phyloP scores from a whole-genome alignment of 139 green algal species.

The Asterochloris erici region DNA sequence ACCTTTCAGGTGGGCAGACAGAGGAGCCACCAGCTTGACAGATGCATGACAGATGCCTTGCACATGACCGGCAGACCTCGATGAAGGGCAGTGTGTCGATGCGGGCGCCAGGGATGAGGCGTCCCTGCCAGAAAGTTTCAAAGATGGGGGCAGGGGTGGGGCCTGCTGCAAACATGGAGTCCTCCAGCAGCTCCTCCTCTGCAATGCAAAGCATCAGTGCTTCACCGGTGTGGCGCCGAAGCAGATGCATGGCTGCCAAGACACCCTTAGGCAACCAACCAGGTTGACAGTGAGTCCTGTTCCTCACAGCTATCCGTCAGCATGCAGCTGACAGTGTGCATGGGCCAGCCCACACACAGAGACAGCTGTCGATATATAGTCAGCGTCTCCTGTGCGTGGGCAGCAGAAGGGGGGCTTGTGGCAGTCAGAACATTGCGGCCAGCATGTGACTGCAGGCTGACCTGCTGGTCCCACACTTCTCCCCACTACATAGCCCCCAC shows the following conservation, averaged over 20 bases:
- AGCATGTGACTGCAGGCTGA: too few relatives aligned
- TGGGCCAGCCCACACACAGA: not conserved
- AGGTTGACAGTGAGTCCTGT: not conserved
- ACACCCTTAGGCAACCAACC: constrained; percentile 12
- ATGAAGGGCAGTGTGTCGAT: constrained; percentile 73
- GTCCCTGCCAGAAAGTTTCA: constrained; percentile 74
- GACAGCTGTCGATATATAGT: not conserved
- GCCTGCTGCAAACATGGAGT: too few relatives aligned
- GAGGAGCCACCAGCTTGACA: too few relatives aligned
- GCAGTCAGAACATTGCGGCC: too few relatives aligned
- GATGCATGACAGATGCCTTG: too few relatives aligned
- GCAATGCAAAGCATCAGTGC: too few relatives aligned
- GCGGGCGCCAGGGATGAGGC: constrained; percentile 70
- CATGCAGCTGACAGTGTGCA: not conserved
- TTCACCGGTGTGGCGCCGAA: not conserved
- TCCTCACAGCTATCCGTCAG: not conserved
- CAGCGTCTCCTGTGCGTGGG: too few relatives aligned
- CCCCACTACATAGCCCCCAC: too few relatives aligned
- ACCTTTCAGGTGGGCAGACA: too few relatives aligned
- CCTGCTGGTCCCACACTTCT: too few relatives aligned
- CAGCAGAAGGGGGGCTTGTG: too few relatives aligned
- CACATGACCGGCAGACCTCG: constrained; percentile 24
- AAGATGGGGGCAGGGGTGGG: constrained; percentile 39
- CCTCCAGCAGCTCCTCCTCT: too few relatives aligned
- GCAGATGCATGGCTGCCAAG: not conserved